Evolutionary conservation across 345 rosid genomes (phyloP), one percentile per base, ranked within the genome.

Genomic region (Brassica nigra): DNA sequence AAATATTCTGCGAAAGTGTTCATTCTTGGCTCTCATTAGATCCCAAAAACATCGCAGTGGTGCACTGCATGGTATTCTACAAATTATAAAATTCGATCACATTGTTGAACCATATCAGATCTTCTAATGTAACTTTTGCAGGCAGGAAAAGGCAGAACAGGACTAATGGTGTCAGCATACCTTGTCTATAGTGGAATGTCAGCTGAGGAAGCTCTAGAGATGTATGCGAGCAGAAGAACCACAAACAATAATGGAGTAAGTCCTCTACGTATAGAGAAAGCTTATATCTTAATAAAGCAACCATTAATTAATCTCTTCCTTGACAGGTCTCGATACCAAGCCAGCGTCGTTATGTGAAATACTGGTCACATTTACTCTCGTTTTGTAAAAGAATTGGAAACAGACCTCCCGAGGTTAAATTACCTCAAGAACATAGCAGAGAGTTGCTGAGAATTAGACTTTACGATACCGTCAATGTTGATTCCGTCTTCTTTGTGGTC

Each of bases 131-230:
- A 18, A 15, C 6, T 75, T 78, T 73, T 78, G 78, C 87, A 95
- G 99, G 97, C 99, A 54, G 99, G 99, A 49, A 92, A 95, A 85
- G 99, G 99, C 36, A 86, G 97, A 71, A 95, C 99, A 55, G 99
- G 97, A 7, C 64, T 92, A 70, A 95, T 92, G 99, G 95, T 91
- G 8, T 88, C 95, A 55, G 87, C 91, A 4, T 95, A 91, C 85
- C 97, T 95, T 64, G 97, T 91, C 34, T 95, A 91, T 29, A 67
- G 83, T 66, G 97, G 99, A 55, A 89, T 95, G 97, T 83, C 88
- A 54, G 82, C 89, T 8, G 97, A 95, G 31, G 95, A 91, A 34
- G 99, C 97, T 71, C 90, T 95, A 71, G 89, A 92, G 81, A 75
- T 89, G 84, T 92, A 92, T 78, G 99, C 97, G 33, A 83, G 84